Evolutionary conservation across 371 early-diverging fungal species (phyloP), one percentile per base, ranked within the genome.

Genomic region (Mortierella sp.): DNA sequence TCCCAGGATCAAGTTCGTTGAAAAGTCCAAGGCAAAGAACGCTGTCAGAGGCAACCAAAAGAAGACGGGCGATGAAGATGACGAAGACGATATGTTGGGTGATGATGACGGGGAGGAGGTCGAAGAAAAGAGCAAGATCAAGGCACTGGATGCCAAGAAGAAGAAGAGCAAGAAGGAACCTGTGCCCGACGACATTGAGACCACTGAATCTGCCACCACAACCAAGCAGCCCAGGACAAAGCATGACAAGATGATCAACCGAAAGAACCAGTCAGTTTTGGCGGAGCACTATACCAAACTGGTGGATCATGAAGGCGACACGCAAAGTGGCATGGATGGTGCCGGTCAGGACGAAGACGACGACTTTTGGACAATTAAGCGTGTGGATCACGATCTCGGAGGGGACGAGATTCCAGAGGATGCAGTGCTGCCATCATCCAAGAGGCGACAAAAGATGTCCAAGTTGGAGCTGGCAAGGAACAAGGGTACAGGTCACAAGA

Each of bases 1-100:
- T 17, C 98, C 98, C 41, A 90, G 91, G 79, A 93, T 98, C 77
- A 95, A 93, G 80, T 97, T 97, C 80, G 79, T 94, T 17, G 61
- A 60, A 62, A 67, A 89, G 58, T 79, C 81, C 31, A 78, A 81
- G 13, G 81, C 79, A 29, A 89, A 90, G 78, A 91, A 91, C 70
- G 80, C 79, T 41, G 79, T 81, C 28, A 83, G 87, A 31, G 85
- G 85, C 54, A 77, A 64, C 53, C 73, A 79, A 28, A 82, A 82
- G 41, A 54, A 72, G 67, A 47, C 80, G 50, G 55, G 51, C 27
- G 70, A 62, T 8, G 79, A 62, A 47, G 81, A 78, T 40, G 79
- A 64, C 10, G 34, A 34, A 34, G 34, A 34, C 7, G 34, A 34
- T 10, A n/a, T n/a, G n/a, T n/a, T n/a, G 14, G 72, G 71, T 17